Base-by-base conservation (phyloP, 345 rosid species). In the Turritis glabra region DNA sequence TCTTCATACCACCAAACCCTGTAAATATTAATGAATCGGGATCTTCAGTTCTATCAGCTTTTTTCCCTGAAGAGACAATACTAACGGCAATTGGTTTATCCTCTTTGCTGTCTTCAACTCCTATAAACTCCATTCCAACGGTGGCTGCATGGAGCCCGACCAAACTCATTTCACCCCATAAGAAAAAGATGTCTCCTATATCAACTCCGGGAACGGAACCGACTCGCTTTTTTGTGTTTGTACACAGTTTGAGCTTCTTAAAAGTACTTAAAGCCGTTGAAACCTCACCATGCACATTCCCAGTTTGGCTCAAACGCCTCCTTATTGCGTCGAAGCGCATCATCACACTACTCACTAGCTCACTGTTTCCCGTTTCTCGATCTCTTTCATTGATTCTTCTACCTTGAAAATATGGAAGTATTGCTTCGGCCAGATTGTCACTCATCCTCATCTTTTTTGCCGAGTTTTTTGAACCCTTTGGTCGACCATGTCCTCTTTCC, bases 1-100 rank as follows among this genome's bases (percentile, higher is more conserved):
- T n/a, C n/a, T n/a, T n/a, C n/a, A n/a, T n/a, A n/a, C 95, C 89
- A 32, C 92, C 95, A 40, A 83, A 84, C 8, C 92, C 89, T 57
- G 83, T 85, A 53, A 79, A 82, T 41, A 85, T 71, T 51, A 90
- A 62, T 13, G 75, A 81, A 53, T 82, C 77, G 19, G 44, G 73
- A 53, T 88, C 85, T 3, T 83, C 85, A 5, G 46, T 79, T 65
- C 69, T 48, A 61, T 90, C 90, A 8, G 78, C 92, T 25, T 88
- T 86, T 21, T 74, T 78, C 43, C 92, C 92, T 1, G 89, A 82
- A n/a, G 89, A 84, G 66, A 90, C 86, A 73, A 90, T 77, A 77
- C 88, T 82, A 8, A 82, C 71, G 2, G 85, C 90, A 9, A 84
- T 64, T 0, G 82, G 40, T 11, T 15, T 15, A 18, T 77, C 82